These are phyloP conservation scores for Chlorociboria aeruginascens DNA, from an alignment of 495 filamentous ascomycete species.

Conservation along the genomic window DNA sequence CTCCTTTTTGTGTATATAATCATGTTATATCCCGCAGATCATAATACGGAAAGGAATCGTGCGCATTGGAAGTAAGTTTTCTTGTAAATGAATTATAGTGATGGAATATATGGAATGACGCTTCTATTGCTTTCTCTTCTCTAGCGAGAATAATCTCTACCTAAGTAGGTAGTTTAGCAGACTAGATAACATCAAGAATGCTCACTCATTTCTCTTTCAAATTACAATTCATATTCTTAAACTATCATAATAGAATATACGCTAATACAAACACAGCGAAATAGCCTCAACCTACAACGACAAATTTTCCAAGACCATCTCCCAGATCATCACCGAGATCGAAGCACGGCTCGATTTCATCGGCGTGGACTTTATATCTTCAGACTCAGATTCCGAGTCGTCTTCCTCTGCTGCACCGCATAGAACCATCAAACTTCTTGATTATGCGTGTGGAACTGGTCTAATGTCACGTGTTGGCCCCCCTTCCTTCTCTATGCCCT, in stretches of 20 bases:
- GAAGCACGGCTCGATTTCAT: constrained; percentile 15
- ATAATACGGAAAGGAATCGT: constrained; percentile 9
- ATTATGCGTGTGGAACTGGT: constrained; percentile 22
- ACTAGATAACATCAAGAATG: too few relatives aligned
- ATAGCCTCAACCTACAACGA: constrained; percentile 17
- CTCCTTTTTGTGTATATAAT: background rate
- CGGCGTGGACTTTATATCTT: constrained; percentile 16
- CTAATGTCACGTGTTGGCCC: constrained; percentile 18
- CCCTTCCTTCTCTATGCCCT: background rate
- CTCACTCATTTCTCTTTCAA: too few relatives aligned
- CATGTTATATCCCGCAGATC: background rate
- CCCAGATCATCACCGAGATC: constrained; percentile 17
- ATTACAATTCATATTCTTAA: too few relatives aligned
- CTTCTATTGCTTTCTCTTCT: too few relatives aligned
- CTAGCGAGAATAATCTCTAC: too few relatives aligned
- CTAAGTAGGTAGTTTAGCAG: too few relatives aligned
- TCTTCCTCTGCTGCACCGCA: background rate
- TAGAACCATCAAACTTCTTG: constrained; percentile 11
- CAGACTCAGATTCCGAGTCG: constrained; percentile 1
- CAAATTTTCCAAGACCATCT: constrained; percentile 16
- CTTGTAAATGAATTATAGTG: too few relatives aligned
- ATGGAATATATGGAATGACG: too few relatives aligned
- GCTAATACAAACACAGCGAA: constrained; percentile 6
- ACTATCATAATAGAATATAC: background rate
- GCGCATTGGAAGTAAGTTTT: constrained; percentile 16